These are phyloP conservation scores for Sphaerostilbella broomeana DNA, from an alignment of 2,329 filamentous ascomycete genomes.

Conservation along the genomic window DNA sequence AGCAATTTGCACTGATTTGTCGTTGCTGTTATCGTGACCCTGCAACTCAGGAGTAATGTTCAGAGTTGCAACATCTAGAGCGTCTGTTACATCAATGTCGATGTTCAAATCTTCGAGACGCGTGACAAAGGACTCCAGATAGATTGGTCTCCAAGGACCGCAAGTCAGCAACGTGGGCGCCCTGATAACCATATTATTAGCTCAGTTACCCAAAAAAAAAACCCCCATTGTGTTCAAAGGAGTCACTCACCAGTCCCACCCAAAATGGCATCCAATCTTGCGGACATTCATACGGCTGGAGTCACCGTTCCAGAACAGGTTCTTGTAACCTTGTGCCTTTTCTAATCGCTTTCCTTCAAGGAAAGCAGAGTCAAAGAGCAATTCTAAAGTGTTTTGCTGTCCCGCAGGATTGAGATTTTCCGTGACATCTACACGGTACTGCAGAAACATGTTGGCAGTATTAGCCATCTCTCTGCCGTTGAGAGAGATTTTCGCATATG, in stretches of 20 bases:
- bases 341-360: conserved; percentile 7
- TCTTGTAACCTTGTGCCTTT: conserved; percentile 5
- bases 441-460: conserved; percentile 10
- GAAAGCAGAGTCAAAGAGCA: conserved; percentile 9
- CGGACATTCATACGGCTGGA: conserved; percentile 3
- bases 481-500: conserved; percentile 2
- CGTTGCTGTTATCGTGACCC: conserved; percentile 2
- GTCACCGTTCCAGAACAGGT: conserved; percentile 7
- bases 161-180: conserved; percentile 3
- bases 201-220: no score
- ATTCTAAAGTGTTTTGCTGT: conserved; percentile 3
- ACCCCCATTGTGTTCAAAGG: no score
- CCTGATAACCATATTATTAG: neutral
- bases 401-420: neutral
- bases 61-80: neutral
- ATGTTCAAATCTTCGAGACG: conserved; percentile 5
- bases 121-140: conserved; percentile 6
- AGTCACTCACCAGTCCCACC: neutral
- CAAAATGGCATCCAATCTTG: conserved; percentile 2
- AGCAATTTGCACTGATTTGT: neutral
- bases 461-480: conserved; percentile 4
- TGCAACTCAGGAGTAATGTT: neutral
- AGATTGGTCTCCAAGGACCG: conserved; percentile 8
- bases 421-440: conserved; percentile 4
- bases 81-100: conserved; percentile 1